Evolutionary conservation across 352 stramenopile genomes (phyloP).

Genomic region (Globisporangium ultimum): DNA sequence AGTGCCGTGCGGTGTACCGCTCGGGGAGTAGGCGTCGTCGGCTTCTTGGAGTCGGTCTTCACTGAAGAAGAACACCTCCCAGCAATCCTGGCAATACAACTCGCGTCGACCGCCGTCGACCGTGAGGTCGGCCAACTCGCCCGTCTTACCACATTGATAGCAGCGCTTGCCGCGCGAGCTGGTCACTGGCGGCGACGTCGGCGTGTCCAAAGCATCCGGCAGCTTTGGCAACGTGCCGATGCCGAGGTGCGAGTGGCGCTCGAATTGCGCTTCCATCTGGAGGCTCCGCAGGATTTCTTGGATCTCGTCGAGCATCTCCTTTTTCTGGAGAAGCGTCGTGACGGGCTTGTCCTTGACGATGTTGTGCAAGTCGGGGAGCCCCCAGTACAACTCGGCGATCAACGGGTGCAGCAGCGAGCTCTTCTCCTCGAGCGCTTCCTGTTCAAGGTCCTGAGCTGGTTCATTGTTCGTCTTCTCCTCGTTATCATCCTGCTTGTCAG

Average conservation of each 20-base stretch:
- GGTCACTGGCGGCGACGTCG: slow-evolving; percentile 9
- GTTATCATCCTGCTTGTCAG: slow-evolving; percentile 3
- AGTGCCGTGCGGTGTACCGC: slow-evolving; percentile 11
- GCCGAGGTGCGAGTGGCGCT: slow-evolving; percentile 64
- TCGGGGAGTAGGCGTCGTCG: slow-evolving; percentile 7
- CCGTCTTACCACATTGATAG: slow-evolving; percentile 48
- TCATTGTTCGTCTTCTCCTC: slow-evolving; percentile 8
- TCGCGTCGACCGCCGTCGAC: slow-evolving; percentile 38
- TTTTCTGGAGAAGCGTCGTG: slow-evolving; percentile 60
- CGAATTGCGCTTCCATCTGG: slow-evolving; percentile 78
- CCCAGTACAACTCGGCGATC: slow-evolving; percentile 47
- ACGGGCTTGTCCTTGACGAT: slow-evolving; percentile 56
- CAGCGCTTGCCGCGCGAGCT: slow-evolving; percentile 31
- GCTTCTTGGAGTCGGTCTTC: slow-evolving; percentile 37
- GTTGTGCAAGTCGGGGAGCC: slow-evolving; percentile 42
- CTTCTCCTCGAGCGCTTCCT: slow-evolving; percentile 16
- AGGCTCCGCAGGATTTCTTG: slow-evolving; percentile 73
- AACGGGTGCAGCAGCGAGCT: slow-evolving; percentile 43
- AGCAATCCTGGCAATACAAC: slow-evolving; percentile 73
- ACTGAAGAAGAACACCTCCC: slow-evolving; percentile 71
- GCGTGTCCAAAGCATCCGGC: background rate
- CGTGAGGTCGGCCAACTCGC: slow-evolving; percentile 53
- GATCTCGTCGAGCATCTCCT: slow-evolving; percentile 74
- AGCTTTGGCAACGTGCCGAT: slow-evolving; percentile 34
- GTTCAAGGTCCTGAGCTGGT: slow-evolving; percentile 13